These are phyloP conservation scores for Solanum peruvianum DNA, from an alignment of 257 asterid genomes.

Conservation along the genomic window DNA sequence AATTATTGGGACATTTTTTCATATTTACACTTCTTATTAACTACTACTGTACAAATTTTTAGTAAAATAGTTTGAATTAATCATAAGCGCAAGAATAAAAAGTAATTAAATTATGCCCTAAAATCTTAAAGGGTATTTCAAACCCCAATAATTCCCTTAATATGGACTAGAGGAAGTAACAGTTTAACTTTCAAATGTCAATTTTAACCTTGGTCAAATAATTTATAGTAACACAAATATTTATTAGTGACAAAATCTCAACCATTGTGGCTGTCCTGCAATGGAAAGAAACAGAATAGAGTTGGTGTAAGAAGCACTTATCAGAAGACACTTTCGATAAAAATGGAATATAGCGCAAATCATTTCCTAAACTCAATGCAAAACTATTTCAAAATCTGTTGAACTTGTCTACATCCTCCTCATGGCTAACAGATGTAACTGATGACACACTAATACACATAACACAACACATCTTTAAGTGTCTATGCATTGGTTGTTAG, in stretches of 20 bases:
- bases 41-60: not conserved
- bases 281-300: not conserved
- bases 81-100: not conserved
- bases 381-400: not conserved
- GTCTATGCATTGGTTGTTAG: not conserved
- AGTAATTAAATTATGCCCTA: no score
- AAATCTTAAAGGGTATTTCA: not conserved
- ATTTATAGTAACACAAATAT: not conserved
- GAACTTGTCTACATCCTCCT: not conserved
- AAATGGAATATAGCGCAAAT: not conserved
- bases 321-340: not conserved
- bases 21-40: no score
- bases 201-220: not conserved
- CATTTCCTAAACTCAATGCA: not conserved
- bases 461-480: not conserved
- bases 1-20: not conserved
- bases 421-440: not conserved
- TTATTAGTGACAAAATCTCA: not conserved
- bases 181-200: no score
- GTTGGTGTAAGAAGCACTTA: not conserved
- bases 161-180: not conserved
- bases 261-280: not conserved
- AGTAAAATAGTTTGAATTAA: no score
- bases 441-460: not conserved
- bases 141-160: not conserved